These are phyloP conservation scores for Sarocladium brachiariae DNA, from an alignment of 2,329 filamentous ascomycete species.

Conservation along the genomic window DNA sequence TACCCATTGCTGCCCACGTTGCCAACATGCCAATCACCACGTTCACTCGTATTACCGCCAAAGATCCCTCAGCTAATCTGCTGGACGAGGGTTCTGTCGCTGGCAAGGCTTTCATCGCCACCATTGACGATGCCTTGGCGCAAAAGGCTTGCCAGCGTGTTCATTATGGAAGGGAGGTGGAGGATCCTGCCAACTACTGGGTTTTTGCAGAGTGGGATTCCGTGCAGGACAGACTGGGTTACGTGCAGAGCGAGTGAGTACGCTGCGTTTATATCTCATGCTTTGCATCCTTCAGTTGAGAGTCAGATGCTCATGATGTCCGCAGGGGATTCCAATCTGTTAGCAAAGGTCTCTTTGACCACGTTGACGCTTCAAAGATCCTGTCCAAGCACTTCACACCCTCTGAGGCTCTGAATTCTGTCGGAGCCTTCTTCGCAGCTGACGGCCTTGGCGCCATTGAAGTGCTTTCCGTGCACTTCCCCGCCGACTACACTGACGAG, in stretches of 20 bases:
- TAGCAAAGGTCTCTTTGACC: slow-evolving; percentile 4
- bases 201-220: slow-evolving; percentile 7
- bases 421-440: not conserved
- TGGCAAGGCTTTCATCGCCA: slow-evolving; percentile 3
- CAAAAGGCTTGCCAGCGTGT: not conserved
- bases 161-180: not conserved
- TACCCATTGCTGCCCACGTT: too few relatives aligned
- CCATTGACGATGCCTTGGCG: slow-evolving; percentile 3
- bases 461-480: slow-evolving; percentile 1
- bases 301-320: too few relatives aligned
- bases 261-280: not conserved
- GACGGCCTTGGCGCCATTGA: slow-evolving; percentile 5
- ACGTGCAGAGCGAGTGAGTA: slow-evolving; percentile 2
- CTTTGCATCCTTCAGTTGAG: too few relatives aligned
- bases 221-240: not conserved
- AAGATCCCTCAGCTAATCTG: not conserved
- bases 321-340: not conserved
- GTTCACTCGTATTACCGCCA: not conserved
- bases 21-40: slow-evolving; percentile 3
- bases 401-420: not conserved
- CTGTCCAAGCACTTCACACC: slow-evolving; percentile 6
- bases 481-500: not conserved
- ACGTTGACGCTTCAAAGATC: not conserved
- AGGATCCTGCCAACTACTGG: slow-evolving; percentile 2
- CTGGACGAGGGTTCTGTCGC: not conserved